Percentiles rank a stretch among this genome's conserved stretches.
Evolutionary conservation across 768 basidiomycete genomes (phyloP).

Genomic region (Trametes cinnabarina): DNA sequence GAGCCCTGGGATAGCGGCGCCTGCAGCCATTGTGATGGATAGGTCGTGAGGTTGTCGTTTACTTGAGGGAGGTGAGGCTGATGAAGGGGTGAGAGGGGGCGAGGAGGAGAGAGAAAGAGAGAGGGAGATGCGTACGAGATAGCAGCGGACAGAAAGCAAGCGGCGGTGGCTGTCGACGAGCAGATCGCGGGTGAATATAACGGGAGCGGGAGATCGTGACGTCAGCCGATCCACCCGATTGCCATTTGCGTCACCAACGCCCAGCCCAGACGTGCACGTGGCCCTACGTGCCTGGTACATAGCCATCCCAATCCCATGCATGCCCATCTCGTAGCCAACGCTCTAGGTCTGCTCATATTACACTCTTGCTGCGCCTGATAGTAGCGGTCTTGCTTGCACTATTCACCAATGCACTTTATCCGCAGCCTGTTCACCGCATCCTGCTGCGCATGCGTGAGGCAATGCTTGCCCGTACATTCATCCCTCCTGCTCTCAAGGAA

Average conservation of each 20-base stretch:
- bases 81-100: not conserved
- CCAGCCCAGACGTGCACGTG: too few species aligned
- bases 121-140: not conserved
- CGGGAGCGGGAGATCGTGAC: not conserved
- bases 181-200: not conserved
- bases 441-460: not conserved
- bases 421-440: not conserved
- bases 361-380: too few species aligned
- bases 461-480: not conserved
- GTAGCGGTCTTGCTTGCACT: too few species aligned
- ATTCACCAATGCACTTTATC: too few species aligned
- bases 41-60: constrained; percentile 19
- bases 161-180: not conserved
- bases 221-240: constrained; percentile 10
- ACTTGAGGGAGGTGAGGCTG: not conserved
- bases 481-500: not conserved
- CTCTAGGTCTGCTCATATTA: too few species aligned
- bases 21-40: constrained; percentile 42
- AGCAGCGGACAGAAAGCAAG: not conserved
- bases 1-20: constrained; percentile 65
- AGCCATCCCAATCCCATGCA: too few species aligned
- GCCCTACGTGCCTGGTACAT: too few species aligned
- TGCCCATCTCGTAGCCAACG: too few species aligned
- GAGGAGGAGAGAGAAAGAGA: not conserved
- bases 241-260: constrained; percentile 11